A percentile compares a stretch with the other conserved stretches of the same genome.
phyloP scores from a whole-genome alignment of 1,284 basidiomycete genomes.

The Cutaneotrichosporon sp. region DNA sequence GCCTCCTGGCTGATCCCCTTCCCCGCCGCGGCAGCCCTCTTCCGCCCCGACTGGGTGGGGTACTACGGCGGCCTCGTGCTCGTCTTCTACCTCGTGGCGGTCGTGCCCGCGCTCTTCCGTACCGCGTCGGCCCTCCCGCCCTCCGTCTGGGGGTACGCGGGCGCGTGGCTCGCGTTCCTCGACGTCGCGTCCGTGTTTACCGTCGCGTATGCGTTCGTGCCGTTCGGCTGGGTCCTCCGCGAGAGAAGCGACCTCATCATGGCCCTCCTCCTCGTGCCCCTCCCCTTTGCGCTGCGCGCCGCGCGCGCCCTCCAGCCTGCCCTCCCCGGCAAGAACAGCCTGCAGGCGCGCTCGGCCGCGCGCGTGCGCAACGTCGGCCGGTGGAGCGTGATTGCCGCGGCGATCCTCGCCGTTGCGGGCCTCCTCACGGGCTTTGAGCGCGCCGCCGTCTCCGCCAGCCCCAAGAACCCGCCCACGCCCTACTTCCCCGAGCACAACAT shows the following conservation, averaged over 20 bases:
- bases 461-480: constrained; percentile 54
- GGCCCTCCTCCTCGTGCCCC: constrained; percentile 29
- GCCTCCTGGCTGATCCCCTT: constrained; percentile 10
- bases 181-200: constrained; percentile 75
- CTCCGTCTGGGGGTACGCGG: constrained; percentile 61
- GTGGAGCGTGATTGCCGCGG: constrained; percentile 48
- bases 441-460: not conserved
- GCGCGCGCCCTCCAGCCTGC: constrained; percentile 5
- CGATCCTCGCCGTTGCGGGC: constrained; percentile 22
- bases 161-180: constrained; percentile 67
- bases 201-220: constrained; percentile 92
- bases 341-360: constrained; percentile 22
- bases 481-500: constrained; percentile 66
- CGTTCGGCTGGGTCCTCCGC: constrained; percentile 73
- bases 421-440: constrained; percentile 14
- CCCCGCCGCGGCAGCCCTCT: constrained; percentile 59
- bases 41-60: constrained; percentile 69
- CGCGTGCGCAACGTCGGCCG: constrained; percentile 25
- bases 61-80: constrained; percentile 71
- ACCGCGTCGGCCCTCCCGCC: constrained; percentile 47
- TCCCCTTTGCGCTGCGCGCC: constrained; percentile 16
- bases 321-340: constrained; percentile 23
- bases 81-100: constrained; percentile 67
- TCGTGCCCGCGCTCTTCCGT: constrained; percentile 62
- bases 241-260: constrained; percentile 72